Base-by-base conservation (phyloP, 192 early-diverging fungal species). In the Umbelopsis sp. region DNA sequence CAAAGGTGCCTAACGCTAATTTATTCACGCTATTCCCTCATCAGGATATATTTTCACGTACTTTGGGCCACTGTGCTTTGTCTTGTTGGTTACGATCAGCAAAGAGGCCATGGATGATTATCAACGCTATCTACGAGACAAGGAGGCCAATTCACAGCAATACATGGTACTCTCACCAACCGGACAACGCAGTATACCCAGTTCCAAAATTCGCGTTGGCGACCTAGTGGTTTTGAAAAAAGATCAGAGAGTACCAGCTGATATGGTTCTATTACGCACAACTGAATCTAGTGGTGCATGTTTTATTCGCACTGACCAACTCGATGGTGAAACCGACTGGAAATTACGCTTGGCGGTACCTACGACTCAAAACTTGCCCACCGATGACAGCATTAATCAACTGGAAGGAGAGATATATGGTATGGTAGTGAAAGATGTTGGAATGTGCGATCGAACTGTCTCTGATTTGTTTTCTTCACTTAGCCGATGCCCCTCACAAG, bases 241-340 rank as follows among this genome's bases (percentile, higher is more conserved):
- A 75, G 91, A 98, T 80, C 90, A 95, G 74, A 82, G 93, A 43
- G 91, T 89, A 68, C 97, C 97, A 11, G 95, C 96, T 11, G 97
- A 98, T 77, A 88, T 95, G 82, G 83, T 98, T 6, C 76, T 98
- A 56, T 66, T 98, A 52, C 81, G 92, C 49, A 96, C 97, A 7
- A 90, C 89, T 10, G 95, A 98, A 70, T 72, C 80, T 22, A 85
- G 84, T 12, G 97, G 97, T 1, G 88, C 94, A 12, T 96, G 93
- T 70, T 98, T 98, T 84, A 96, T 98, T 77, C 84, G 96, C 36
- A 98, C 97, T 0, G 97, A 97, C 81, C 96, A 98, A 77, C 84
- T 98, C 31, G 97, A 98, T 70, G 97, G 97, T 69, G 97, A 98
- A 74, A 98, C 97, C 0, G 96, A 98, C 76, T 97, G 96, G 96